Evolutionary conservation across 106 monocot genomes (phyloP).

Genomic region (Chionographis japonica): DNA sequence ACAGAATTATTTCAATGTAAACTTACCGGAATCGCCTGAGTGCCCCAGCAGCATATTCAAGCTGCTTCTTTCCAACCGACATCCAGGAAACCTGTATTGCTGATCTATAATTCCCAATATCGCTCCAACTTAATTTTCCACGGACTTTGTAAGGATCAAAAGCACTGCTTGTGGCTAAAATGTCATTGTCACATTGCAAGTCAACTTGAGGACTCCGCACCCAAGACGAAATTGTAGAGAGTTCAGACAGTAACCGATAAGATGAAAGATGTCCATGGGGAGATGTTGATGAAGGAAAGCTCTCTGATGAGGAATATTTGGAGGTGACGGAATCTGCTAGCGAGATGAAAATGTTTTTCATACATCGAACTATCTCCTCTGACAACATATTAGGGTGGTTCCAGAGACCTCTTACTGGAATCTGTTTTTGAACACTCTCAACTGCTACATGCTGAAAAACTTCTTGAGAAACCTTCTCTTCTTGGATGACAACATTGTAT

Average conservation of each 20-base stretch:
- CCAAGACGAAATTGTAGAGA: no score
- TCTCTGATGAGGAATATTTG: slow-evolving; percentile 26
- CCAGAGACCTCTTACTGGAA: slow-evolving; percentile 38
- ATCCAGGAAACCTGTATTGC: slow-evolving; percentile 91
- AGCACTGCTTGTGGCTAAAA: slow-evolving; percentile 38
- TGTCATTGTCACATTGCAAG: slow-evolving; percentile 32
- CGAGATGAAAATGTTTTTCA: slow-evolving; percentile 84
- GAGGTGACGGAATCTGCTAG: slow-evolving; percentile 51
- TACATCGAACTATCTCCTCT: slow-evolving; percentile 80
- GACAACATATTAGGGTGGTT: slow-evolving; percentile 64
- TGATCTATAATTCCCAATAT: slow-evolving; percentile 72
- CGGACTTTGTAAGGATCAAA: slow-evolving; percentile 74
- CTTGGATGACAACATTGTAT: slow-evolving; percentile 11
- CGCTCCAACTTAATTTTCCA: slow-evolving; percentile 73
- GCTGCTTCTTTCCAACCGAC: slow-evolving; percentile 85
- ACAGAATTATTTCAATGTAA: neutral
- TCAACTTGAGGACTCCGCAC: slow-evolving; percentile 59
- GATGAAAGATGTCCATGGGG: slow-evolving; percentile 48
- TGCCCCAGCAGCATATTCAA: slow-evolving; percentile 76
- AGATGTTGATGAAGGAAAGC: slow-evolving; percentile 26
- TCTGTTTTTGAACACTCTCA: slow-evolving; percentile 33
- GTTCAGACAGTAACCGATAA: no score
- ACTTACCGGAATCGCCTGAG: slow-evolving; percentile 68
- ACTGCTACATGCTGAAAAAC: slow-evolving; percentile 10
- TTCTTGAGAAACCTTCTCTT: slow-evolving; percentile 13